These are phyloP conservation scores for Gastrodia elata DNA, from an alignment of 106 monocot genomes.

Conservation along the genomic window DNA sequence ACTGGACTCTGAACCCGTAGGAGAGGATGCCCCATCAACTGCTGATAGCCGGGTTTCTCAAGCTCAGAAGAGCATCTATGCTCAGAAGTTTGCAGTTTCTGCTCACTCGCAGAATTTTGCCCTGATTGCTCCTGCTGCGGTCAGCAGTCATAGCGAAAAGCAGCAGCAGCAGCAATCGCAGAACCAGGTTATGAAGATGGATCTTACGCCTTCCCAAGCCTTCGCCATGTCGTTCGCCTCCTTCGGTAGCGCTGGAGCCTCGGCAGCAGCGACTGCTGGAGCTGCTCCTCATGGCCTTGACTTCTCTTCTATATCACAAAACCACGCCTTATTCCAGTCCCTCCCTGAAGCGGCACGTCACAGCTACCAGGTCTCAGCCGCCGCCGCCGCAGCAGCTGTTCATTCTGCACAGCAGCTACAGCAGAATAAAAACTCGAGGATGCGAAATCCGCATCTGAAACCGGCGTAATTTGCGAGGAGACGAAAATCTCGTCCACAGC, in stretches of 20 bases:
- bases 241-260: slow-evolving; percentile 22
- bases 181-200: slow-evolving; percentile 43
- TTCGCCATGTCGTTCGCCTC: slow-evolving; percentile 74
- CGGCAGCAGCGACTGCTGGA: slow-evolving; percentile 6
- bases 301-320: slow-evolving; percentile 59
- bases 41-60: slow-evolving; percentile 33
- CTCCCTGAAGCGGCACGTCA: slow-evolving; percentile 51
- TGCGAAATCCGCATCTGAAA: slow-evolving; percentile 31
- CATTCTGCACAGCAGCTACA: slow-evolving; percentile 15
- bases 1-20: slow-evolving; percentile 21
- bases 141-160: slow-evolving; percentile 33
- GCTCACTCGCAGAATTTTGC: slow-evolving; percentile 59
- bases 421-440: slow-evolving; percentile 38
- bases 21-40: slow-evolving; percentile 33
- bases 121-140: slow-evolving; percentile 33
- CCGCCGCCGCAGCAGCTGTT: slow-evolving; percentile 9
- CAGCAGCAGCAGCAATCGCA: slow-evolving; percentile 21
- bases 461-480: slow-evolving; percentile 28
- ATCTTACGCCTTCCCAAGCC: slow-evolving; percentile 43
- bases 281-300: slow-evolving; percentile 39
- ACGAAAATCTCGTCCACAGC: slow-evolving; percentile 16
- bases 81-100: slow-evolving; percentile 47
- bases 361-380: slow-evolving; percentile 32
- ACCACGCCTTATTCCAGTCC: slow-evolving; percentile 46
- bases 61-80: slow-evolving; percentile 38